These are phyloP conservation scores for Gloeopeniophorella convolvens DNA, from an alignment of 768 basidiomycete genomes.

Conservation along the genomic window DNA sequence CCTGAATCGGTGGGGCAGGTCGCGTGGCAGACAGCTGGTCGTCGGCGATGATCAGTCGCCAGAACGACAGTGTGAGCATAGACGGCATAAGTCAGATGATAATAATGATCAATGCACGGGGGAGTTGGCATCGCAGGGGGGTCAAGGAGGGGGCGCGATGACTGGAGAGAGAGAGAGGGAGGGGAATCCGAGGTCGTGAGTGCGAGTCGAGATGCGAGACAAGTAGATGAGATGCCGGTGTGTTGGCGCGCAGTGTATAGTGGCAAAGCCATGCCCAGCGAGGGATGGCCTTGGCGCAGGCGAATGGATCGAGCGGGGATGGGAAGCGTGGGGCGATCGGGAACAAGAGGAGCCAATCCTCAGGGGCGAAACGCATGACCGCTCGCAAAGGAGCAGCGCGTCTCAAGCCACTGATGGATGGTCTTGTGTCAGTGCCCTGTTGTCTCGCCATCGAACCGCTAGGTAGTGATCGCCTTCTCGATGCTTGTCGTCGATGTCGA, in stretches of 20 bases:
- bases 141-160: constrained; percentile 1
- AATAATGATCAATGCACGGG: constrained; percentile 21
- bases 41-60: constrained; percentile 43
- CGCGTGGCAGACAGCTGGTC: constrained; percentile 20
- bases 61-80: constrained; percentile 16
- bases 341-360: constrained; percentile 46
- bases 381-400: constrained; percentile 41
- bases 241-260: constrained; percentile 49
- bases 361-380: constrained; percentile 47
- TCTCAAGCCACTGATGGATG: constrained; percentile 48
- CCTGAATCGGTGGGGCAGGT: constrained; percentile 22
- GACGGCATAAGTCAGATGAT: constrained; percentile 22
- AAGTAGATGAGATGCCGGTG: constrained; percentile 52
- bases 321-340: constrained; percentile 20
- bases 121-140: constrained; percentile 16
- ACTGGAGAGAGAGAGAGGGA: constrained; percentile 16
- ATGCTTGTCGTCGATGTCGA: constrained; percentile 18
- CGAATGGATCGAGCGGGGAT: constrained; percentile 46
- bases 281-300: constrained; percentile 66
- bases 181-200: constrained; percentile 16
- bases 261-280: constrained; percentile 70
- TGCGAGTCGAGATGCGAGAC: constrained; percentile 27
- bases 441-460: constrained; percentile 44
- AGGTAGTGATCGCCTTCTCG: constrained; percentile 49
- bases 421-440: constrained; percentile 72